These are phyloP conservation scores for Ephemerocybe angulata DNA, from an alignment of 768 basidiomycete species.

Conservation along the genomic window DNA sequence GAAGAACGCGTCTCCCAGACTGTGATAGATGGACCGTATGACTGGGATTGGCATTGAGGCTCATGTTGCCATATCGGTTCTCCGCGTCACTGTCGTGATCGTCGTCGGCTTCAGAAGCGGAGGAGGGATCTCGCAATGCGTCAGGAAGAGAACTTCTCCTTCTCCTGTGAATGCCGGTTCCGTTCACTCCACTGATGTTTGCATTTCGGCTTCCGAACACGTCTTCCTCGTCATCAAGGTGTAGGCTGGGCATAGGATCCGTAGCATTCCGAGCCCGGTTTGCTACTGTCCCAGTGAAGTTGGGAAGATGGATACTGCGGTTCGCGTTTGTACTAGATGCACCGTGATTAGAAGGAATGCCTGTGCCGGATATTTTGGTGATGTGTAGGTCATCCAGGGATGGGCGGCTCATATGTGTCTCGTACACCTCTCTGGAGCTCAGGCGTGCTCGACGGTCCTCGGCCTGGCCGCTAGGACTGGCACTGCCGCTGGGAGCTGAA, in stretches of 20 bases:
- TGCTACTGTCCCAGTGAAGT: slow-evolving; percentile 3
- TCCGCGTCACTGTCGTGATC: slow-evolving; percentile 1
- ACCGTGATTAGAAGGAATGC: background rate
- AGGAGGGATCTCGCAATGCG: slow-evolving; percentile 44
- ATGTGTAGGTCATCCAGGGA: slow-evolving; percentile 78
- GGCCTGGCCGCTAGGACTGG: background rate
- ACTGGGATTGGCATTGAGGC: slow-evolving; percentile 2
- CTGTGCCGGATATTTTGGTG: slow-evolving; percentile 57
- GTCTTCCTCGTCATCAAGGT: slow-evolving; percentile 28
- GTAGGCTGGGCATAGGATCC: slow-evolving; percentile 43
- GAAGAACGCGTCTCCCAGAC: background rate
- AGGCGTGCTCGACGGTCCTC: slow-evolving; percentile 77
- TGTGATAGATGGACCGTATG: background rate
- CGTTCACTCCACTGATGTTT: background rate
- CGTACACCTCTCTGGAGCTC: slow-evolving; percentile 70
- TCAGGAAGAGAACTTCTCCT: slow-evolving; percentile 59
- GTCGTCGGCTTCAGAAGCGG: slow-evolving; percentile 31
- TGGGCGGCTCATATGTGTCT: slow-evolving; percentile 54
- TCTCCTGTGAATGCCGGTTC: slow-evolving; percentile 29
- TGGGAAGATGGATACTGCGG: slow-evolving; percentile 2
- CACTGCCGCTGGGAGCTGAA: background rate
- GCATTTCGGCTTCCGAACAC: slow-evolving; percentile 28
- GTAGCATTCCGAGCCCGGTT: slow-evolving; percentile 47
- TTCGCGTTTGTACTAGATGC: background rate
- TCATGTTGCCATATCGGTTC: background rate